Evolutionary conservation across 78 protist genomes (phyloP).

Genomic region (Polysphondylium violaceum): DNA sequence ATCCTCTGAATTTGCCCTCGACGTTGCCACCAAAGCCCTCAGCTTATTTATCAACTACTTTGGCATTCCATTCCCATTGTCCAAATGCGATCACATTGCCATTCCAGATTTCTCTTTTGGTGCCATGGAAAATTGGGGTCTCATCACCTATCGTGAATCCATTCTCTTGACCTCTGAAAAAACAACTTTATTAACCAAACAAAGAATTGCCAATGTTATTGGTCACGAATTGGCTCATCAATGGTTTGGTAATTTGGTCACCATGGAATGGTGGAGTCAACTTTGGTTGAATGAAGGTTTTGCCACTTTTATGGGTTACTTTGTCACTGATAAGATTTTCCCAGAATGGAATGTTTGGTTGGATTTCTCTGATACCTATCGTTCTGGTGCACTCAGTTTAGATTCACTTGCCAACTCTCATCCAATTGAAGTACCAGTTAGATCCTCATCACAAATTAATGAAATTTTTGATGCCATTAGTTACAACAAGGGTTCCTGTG

Average conservation of each 20-base stretch:
- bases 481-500: slow-evolving; percentile 85
- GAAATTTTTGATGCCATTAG: slow-evolving; percentile 95
- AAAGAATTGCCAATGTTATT: slow-evolving; percentile 83
- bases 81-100: slow-evolving; percentile 90
- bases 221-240: slow-evolving; percentile 91
- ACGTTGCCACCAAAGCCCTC: slow-evolving; percentile 82
- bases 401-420: slow-evolving; percentile 90
- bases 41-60: slow-evolving; percentile 86
- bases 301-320: slow-evolving; percentile 90
- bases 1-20: slow-evolving; percentile 85
- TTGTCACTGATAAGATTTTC: slow-evolving; percentile 80
- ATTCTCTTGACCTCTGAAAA: slow-evolving; percentile 80
- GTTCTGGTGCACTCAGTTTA: slow-evolving; percentile 79
- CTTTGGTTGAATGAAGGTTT: slow-evolving; percentile 95
- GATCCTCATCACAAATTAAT: slow-evolving; percentile 78
- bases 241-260: slow-evolving; percentile 97
- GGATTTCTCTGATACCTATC: slow-evolving; percentile 50
- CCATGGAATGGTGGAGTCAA: slow-evolving; percentile 97
- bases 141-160: slow-evolving; percentile 89
- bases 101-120: slow-evolving; percentile 89
- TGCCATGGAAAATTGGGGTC: slow-evolving; percentile 94
- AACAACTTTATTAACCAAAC: slow-evolving; percentile 57
- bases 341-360: slow-evolving; percentile 92
- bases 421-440: slow-evolving; percentile 92
- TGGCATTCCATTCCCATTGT: slow-evolving; percentile 86